Conservation (phyloP, 257 asterid genomes). For the Solanum arcanum region DNA sequence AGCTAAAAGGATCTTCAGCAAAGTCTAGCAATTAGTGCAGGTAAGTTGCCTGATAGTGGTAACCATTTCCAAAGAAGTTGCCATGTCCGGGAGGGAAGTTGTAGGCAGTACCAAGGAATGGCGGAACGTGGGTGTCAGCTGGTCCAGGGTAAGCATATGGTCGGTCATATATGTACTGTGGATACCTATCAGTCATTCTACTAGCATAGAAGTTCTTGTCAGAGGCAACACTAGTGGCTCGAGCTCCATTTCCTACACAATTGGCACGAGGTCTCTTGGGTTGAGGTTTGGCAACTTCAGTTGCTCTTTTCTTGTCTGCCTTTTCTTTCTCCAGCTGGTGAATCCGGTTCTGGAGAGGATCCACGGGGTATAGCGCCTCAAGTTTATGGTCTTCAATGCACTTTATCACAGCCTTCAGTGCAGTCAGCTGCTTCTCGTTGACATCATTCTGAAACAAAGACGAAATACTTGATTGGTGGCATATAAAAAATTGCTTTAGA, state of each 20-base stretch:
- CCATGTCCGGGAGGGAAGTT: slow-evolving; percentile 50
- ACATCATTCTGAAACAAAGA: slow-evolving; percentile 49
- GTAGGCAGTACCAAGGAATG: slow-evolving; percentile 53
- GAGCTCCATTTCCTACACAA: slow-evolving; percentile 49
- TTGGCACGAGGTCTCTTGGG: slow-evolving; percentile 91
- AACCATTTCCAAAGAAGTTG: slow-evolving; percentile 82
- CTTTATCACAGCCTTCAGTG: slow-evolving; percentile 77
- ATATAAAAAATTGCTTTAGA: not conserved
- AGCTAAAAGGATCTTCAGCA: slow-evolving; percentile 41
- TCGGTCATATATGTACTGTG: slow-evolving; percentile 67
- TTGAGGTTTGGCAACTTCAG: slow-evolving; percentile 95
- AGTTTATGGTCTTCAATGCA: slow-evolving; percentile 91
- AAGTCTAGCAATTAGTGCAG: slow-evolving; percentile 80
- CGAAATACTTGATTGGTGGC: not conserved
- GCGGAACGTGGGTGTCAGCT: slow-evolving; percentile 43
- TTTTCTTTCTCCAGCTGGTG: slow-evolving; percentile 77
- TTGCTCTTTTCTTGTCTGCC: slow-evolving; percentile 93
- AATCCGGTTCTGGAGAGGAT: slow-evolving; percentile 77
- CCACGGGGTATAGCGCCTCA: slow-evolving; percentile 59
- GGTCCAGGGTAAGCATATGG: slow-evolving; percentile 63
- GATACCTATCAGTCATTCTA: slow-evolving; percentile 63
- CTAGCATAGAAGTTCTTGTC: slow-evolving; percentile 50
- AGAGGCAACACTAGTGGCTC: slow-evolving; percentile 30
- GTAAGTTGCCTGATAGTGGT: slow-evolving; percentile 90
- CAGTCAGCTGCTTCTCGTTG: slow-evolving; percentile 78